Conservation (phyloP, 2,329 filamentous ascomycete species). For the Colletotrichum falcatum region DNA sequence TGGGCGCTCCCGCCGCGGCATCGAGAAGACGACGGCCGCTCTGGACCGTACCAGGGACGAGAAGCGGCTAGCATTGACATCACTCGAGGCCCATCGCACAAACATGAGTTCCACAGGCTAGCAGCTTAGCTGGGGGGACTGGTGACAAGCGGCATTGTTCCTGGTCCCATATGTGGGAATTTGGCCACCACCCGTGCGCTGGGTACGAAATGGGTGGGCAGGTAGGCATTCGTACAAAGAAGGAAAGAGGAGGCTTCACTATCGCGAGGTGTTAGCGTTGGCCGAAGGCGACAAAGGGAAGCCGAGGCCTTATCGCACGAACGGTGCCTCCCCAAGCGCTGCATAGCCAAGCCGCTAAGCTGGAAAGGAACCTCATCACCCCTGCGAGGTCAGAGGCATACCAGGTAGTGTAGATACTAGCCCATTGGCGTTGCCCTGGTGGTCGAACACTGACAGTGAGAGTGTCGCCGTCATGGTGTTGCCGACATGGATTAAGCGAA, state of each 20-base stretch:
- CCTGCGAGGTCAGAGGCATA: constrained; percentile 18
- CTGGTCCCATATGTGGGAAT: constrained; percentile 16
- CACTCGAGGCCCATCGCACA: constrained; percentile 11
- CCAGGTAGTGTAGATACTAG: not conserved
- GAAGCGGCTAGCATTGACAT: constrained; percentile 17
- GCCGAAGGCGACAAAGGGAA: constrained; percentile 25
- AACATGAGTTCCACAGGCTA: constrained; percentile 25
- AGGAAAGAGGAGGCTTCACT: not conserved
- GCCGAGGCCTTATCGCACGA: constrained; percentile 30
- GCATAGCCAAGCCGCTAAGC: constrained; percentile 38
- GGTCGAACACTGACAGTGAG: not conserved
- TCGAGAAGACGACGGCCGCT: constrained; percentile 14
- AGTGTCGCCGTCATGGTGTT: constrained; percentile 3
- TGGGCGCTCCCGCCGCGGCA: constrained; percentile 26
- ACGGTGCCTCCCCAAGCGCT: constrained; percentile 30
- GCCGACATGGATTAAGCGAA: constrained; percentile 7
- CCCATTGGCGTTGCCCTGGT: constrained; percentile 11
- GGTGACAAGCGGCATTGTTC: constrained; percentile 37
- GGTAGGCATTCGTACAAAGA: constrained; percentile 28
- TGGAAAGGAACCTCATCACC: constrained; percentile 22
- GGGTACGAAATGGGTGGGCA: constrained; percentile 22
- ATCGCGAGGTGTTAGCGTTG: constrained; percentile 36
- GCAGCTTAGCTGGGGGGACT: constrained; percentile 24
- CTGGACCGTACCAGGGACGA: constrained; percentile 17
- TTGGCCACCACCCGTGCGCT: constrained; percentile 38